Evolutionary conservation across 495 filamentous ascomycete genomes (phyloP).

Genomic region (Hypoxylon rickii): DNA sequence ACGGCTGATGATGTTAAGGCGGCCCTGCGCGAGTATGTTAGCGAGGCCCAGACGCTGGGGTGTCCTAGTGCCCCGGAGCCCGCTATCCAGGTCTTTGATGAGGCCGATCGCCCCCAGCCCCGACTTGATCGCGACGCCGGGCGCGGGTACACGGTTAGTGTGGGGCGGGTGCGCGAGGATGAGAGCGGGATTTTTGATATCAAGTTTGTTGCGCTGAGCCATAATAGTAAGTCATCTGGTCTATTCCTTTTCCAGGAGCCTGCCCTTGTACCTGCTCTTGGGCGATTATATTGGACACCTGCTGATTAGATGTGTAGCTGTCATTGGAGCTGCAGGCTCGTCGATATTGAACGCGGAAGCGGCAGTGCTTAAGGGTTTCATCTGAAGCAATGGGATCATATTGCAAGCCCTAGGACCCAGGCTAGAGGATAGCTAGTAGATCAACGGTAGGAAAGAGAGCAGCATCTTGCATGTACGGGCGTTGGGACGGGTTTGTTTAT

Average conservation of each 20-base stretch:
- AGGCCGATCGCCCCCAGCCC: conserved; percentile 83
- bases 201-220: conserved; percentile 79
- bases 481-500: conserved; percentile 8
- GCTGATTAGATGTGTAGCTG: conserved; percentile 62
- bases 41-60: conserved; percentile 73
- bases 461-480: conserved; percentile 12
- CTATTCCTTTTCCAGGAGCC: background rate
- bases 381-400: no score
- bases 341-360: conserved; percentile 95
- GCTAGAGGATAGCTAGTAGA: conserved; percentile 1
- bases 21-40: conserved; percentile 72
- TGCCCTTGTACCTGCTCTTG: no score
- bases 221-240: conserved; percentile 69
- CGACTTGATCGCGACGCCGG: conserved; percentile 76
- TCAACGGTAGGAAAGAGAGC: conserved; percentile 23
- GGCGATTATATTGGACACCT: no score
- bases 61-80: conserved; percentile 76
- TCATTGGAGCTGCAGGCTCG: conserved; percentile 92
- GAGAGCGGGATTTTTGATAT: conserved; percentile 79
- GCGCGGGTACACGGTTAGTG: conserved; percentile 78
- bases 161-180: conserved; percentile 76
- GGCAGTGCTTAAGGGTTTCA: conserved; percentile 84
- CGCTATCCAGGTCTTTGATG: conserved; percentile 78
- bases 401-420: no score
- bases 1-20: conserved; percentile 68